These are phyloP conservation scores for Arthrobotrys sinensis DNA, from an alignment of 2,329 filamentous ascomycete genomes.

Conservation along the genomic window DNA sequence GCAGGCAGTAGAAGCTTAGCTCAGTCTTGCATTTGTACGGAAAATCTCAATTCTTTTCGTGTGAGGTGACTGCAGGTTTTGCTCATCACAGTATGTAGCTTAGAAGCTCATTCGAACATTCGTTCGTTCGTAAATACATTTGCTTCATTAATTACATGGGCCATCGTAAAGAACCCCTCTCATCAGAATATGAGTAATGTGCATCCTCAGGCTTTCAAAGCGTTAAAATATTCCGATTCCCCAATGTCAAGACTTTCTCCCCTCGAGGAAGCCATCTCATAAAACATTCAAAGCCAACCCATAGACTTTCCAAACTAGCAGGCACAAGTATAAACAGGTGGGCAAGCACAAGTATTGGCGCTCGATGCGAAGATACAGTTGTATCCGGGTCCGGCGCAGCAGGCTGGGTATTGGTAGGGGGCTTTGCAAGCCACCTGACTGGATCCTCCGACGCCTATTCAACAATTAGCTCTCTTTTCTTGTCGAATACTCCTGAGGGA, in stretches of 20 bases:
- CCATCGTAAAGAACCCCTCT: too few species aligned
- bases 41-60: too few species aligned
- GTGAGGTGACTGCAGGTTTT: too few species aligned
- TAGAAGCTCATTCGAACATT: too few species aligned
- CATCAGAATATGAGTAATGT: not conserved
- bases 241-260: not conserved
- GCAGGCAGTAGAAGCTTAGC: too few species aligned
- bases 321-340: conserved; percentile 40
- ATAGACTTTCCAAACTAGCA: conserved; percentile 25
- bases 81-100: too few species aligned
- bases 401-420: conserved; percentile 32
- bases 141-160: too few species aligned
- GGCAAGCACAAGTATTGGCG: conserved; percentile 48
- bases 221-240: not conserved
- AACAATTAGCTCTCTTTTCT: not conserved
- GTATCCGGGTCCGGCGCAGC: conserved; percentile 47
- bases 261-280: not conserved
- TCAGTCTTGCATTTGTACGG: too few species aligned
- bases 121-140: too few species aligned
- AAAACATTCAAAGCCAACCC: not conserved
- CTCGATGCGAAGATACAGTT: conserved; percentile 46
- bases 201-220: conserved; percentile 8
- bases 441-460: conserved; percentile 14
- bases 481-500: not conserved
- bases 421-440: not conserved